A percentile compares a stretch with the other conserved stretches of the same genome.
Evolutionary conservation across 768 basidiomycete species (phyloP).

Genomic region (Agrocybe pediades): DNA sequence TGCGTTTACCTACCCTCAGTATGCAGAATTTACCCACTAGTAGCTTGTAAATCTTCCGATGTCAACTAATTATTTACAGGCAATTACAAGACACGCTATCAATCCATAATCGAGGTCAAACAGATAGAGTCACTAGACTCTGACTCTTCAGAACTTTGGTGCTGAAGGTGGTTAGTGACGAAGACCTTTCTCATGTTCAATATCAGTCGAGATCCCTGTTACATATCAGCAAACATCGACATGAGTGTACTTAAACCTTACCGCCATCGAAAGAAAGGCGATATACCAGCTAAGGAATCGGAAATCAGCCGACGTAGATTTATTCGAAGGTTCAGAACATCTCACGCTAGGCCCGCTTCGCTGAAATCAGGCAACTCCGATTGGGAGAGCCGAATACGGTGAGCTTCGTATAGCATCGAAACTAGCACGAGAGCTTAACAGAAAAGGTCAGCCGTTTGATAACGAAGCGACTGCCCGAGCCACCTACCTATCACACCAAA

Average conservation of each 20-base stretch:
- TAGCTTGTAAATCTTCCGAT: too few species aligned
- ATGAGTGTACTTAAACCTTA: neutral
- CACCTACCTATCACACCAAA: neutral
- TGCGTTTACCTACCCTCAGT: neutral
- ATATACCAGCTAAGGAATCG: conserved; percentile 8
- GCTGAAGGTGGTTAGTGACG: neutral
- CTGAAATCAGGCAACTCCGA: neutral
- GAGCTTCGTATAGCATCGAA: neutral
- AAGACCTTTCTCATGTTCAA: conserved; percentile 7
- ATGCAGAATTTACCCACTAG: too few species aligned
- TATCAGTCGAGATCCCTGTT: conserved; percentile 3
- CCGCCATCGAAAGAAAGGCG: conserved; percentile 4
- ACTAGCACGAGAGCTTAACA: neutral
- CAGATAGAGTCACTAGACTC: neutral
- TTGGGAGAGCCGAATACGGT: neutral
- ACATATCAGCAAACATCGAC: neutral
- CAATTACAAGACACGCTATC: neutral
- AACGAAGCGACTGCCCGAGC: neutral
- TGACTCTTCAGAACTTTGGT: neutral
- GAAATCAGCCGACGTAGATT: neutral
- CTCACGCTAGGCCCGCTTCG: conserved; percentile 7
- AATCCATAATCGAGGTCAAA: neutral
- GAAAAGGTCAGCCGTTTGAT: neutral
- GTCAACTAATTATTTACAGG: too few species aligned
- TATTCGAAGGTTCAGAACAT: too few species aligned